phyloP scores from a whole-genome alignment of 768 basidiomycete species.

The Suillus discolor region DNA sequence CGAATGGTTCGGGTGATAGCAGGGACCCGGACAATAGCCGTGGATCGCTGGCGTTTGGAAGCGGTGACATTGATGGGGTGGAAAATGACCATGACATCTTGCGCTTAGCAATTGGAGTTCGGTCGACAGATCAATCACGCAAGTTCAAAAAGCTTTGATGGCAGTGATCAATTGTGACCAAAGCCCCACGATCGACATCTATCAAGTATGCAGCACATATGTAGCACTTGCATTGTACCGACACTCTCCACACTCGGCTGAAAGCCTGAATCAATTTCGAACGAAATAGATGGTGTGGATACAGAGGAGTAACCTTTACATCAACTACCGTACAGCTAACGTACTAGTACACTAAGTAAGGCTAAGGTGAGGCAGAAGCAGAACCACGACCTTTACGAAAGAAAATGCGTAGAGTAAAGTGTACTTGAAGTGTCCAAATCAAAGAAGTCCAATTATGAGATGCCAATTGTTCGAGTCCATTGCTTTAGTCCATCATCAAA shows the following conservation, averaged over 20 bases:
- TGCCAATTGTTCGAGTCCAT: slow-evolving; percentile 1
- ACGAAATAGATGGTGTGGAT: neutral
- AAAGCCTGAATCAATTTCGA: neutral
- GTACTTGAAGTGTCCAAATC: neutral
- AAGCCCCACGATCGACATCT: neutral
- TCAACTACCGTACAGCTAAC: neutral
- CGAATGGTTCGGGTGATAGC: slow-evolving; percentile 34
- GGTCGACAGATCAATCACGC: too few species aligned
- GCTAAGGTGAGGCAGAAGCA: neutral
- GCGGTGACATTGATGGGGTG: slow-evolving; percentile 29
- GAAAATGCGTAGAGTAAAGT: neutral
- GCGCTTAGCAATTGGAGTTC: neutral
- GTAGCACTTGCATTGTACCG: too few species aligned
- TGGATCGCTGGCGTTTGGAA: slow-evolving; percentile 34
- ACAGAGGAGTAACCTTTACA: neutral
- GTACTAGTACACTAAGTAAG: neutral
- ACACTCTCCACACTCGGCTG: too few species aligned
- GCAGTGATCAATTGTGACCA: neutral
- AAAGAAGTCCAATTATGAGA: neutral
- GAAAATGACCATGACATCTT: slow-evolving; percentile 34
- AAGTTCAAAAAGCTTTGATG: neutral
- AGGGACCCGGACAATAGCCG: slow-evolving; percentile 52
- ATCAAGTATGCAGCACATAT: neutral
- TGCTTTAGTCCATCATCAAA: neutral
- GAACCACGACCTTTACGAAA: neutral